Conservation (phyloP, 805 yeast species). For the Candida quercuum region DNA sequence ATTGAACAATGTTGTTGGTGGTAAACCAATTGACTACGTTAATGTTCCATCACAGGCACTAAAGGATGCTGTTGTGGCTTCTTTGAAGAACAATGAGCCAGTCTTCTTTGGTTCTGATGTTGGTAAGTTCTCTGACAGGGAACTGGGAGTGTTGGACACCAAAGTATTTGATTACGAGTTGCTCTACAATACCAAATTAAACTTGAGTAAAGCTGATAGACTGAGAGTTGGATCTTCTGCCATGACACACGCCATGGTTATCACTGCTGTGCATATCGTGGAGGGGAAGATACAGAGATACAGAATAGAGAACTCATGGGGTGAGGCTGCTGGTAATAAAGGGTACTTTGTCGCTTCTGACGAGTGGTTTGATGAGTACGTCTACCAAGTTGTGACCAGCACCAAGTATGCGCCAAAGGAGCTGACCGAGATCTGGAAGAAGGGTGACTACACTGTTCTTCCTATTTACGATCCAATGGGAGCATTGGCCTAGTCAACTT, state of each 20-base stretch:
- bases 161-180: constrained; percentile 61
- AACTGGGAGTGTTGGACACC: constrained; percentile 67
- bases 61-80: constrained; percentile 54
- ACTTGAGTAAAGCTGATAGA: constrained; percentile 57
- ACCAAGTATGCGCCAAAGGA: constrained; percentile 39
- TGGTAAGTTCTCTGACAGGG: constrained; percentile 52
- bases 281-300: constrained; percentile 59
- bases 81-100: constrained; percentile 65
- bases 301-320: constrained; percentile 75
- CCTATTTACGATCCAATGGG: constrained; percentile 80
- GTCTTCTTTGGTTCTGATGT: constrained; percentile 88
- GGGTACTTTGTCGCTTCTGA: constrained; percentile 68
- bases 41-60: constrained; percentile 55
- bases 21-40: constrained; percentile 62
- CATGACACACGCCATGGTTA: constrained; percentile 88
- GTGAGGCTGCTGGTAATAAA: constrained; percentile 54
- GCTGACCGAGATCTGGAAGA: constrained; percentile 32
- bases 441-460: constrained; percentile 44
- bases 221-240: constrained; percentile 61
- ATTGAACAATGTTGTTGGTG: constrained; percentile 66
- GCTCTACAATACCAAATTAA: constrained; percentile 47
- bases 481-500: constrained; percentile 41
- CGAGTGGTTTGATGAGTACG: constrained; percentile 65
- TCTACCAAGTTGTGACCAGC: constrained; percentile 61
- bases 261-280: constrained; percentile 74